Conservation (phyloP, 371 early-diverging fungal genomes). For the Mortierella sp. region DNA sequence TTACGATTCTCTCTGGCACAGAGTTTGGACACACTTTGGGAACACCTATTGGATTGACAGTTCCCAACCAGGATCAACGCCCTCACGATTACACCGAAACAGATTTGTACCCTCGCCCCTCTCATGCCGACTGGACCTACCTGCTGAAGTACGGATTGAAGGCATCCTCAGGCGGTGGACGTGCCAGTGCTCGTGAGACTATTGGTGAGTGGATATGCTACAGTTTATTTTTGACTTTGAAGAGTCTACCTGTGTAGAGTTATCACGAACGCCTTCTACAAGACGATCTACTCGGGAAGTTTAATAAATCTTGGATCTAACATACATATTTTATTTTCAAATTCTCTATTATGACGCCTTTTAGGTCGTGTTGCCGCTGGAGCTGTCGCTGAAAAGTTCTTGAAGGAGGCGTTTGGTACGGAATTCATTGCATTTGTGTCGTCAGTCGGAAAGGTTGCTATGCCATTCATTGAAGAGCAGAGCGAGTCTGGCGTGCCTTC, state of each 20-base stretch:
- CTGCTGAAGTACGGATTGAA: constrained; percentile 96
- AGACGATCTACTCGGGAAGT: background rate
- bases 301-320: background rate
- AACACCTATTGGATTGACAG: constrained; percentile 93
- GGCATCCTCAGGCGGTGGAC: constrained; percentile 95
- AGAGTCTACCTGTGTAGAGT: background rate
- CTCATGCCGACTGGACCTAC: constrained; percentile 98
- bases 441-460: constrained; percentile 86
- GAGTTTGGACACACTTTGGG: constrained; percentile 95
- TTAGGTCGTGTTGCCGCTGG: constrained; percentile 94
- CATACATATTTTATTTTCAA: background rate
- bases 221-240: background rate
- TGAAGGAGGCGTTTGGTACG: constrained; percentile 81
- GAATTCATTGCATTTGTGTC: constrained; percentile 96
- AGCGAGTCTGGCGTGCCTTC: constrained; percentile 59
- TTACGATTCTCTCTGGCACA: constrained; percentile 93
- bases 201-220: constrained; percentile 70
- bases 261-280: background rate
- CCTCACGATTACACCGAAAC: constrained; percentile 97
- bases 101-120: constrained; percentile 92
- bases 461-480: constrained; percentile 77
- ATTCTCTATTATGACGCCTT: background rate
- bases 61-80: constrained; percentile 95
- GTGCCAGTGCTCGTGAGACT: constrained; percentile 96
- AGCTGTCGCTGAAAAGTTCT: constrained; percentile 96